Base-by-base conservation (phyloP, 1,139 yeast species). In the Candida neerlandica region DNA sequence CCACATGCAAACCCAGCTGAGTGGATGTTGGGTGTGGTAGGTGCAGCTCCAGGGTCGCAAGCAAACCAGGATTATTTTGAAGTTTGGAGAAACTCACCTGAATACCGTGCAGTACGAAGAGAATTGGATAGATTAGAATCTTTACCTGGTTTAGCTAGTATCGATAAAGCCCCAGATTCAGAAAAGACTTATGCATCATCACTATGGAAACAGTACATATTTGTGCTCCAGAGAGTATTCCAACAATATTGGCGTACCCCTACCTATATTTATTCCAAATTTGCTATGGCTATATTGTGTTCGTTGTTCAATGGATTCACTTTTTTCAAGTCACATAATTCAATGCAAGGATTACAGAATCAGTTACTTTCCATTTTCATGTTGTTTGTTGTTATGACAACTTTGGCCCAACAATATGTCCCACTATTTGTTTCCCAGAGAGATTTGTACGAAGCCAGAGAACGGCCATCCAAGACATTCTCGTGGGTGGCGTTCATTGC, bases 341-440 rank as follows among this genome's bases (percentile, higher is more conserved):
- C 70, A 6, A 44, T 58, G 9, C 78, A 75, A 58, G 82, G 81
- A 47, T 71, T 80, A 44, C 70, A 67, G 44, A 73, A 76, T 60
- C 80, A 80, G 49, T 70, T 79, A 73, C 75, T 81, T 47, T 73
- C 84, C 30, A 66, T 77, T 38, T 85, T 85, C 67, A 77, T 85
- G 84, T 70, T 81, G 56, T 60, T 64, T 38, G 55, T 67, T 57
- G 67, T 81, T 51, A 74, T 84, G 54, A 63, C 62, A 41, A 67
- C 89, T 23, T 68, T 82, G 67, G 77, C 82, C 43, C 82, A 83
- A 58, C 89, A 84, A 65, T 67, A 66, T 56, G 59, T 69, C 46
- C 73, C 75, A 5, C 55, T 65, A 50, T 69, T 60, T 53, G 65
- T 69, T 16, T 51, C 59, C 33, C 74, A 70, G 52, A 64, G 76